phyloP scores from a whole-genome alignment of 2,329 filamentous ascomycete species.

The Beauveria sp. region DNA sequence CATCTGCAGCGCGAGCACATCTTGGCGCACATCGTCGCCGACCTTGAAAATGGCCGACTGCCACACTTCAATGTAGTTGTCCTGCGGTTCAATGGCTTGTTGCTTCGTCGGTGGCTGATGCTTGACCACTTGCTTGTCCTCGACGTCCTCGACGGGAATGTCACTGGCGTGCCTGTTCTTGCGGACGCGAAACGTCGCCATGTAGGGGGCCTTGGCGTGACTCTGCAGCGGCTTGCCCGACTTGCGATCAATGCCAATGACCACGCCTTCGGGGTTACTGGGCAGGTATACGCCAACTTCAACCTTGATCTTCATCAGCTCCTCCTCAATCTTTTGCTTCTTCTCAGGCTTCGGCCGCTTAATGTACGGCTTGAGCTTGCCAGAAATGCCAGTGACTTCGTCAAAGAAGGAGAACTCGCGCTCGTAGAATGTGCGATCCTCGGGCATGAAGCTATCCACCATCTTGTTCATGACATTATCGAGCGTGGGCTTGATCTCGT shows the following conservation, averaged over 20 bases:
- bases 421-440: conserved; percentile 82
- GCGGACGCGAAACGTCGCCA: conserved; percentile 96
- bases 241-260: conserved; percentile 96
- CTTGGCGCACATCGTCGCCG: conserved; percentile 94
- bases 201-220: conserved; percentile 96
- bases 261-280: conserved; percentile 92
- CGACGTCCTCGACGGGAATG: conserved; percentile 38
- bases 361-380: conserved; percentile 89
- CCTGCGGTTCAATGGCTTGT: conserved; percentile 18
- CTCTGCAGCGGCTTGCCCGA: conserved; percentile 95
- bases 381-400: conserved; percentile 90
- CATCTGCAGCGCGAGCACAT: conserved; percentile 94
- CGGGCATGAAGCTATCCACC: conserved; percentile 69
- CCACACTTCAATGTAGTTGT: conserved; percentile 83
- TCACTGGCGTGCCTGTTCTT: conserved; percentile 58
- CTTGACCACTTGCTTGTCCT: conserved; percentile 16
- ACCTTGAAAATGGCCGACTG: conserved; percentile 99
- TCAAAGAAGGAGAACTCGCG: conserved; percentile 97
- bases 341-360: conserved; percentile 91
- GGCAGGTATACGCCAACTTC: conserved; percentile 96
- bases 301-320: conserved; percentile 92
- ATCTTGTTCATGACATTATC: conserved; percentile 84
- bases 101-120: neutral
- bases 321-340: conserved; percentile 98
- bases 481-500: conserved; percentile 85